phyloP scores from a whole-genome alignment of 176 grass and related monocot species.

The Bothriochloa decipiens region DNA sequence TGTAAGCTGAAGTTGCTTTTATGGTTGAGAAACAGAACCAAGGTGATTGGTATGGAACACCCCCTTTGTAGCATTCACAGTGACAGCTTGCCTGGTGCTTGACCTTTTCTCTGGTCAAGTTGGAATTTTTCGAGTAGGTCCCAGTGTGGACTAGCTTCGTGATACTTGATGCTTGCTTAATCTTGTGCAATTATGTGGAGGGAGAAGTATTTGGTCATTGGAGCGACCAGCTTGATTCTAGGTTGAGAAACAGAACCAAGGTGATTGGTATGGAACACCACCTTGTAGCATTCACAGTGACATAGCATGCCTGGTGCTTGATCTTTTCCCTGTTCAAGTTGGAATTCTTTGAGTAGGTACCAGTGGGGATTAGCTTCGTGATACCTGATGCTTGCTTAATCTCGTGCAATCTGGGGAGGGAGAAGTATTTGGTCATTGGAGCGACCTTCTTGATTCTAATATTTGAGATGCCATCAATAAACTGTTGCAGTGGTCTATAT shows the following conservation, averaged over 20 bases:
- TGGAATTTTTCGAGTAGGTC: constrained; percentile 32
- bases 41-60: constrained; percentile 2
- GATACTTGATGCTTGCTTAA: constrained; percentile 1
- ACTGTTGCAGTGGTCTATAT: constrained; percentile 8
- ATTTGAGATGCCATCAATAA: constrained; percentile 35
- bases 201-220: constrained; percentile 22
- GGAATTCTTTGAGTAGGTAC: constrained; percentile 30
- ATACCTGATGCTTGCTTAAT: background rate
- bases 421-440: constrained; percentile 16
- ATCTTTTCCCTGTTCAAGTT: constrained; percentile 11
- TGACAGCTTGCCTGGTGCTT: constrained; percentile 25
- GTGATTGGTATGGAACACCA: constrained; percentile 7
- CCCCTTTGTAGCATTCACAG: constrained; percentile 38
- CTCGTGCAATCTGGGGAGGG: constrained; percentile 35
- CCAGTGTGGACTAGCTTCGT: constrained; percentile 18
- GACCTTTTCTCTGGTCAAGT: background rate
- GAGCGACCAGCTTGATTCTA: background rate
- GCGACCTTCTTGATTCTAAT: constrained; percentile 28
- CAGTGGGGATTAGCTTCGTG: constrained; percentile 20
- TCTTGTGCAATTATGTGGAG: constrained; percentile 39
- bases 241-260: constrained; percentile 28
- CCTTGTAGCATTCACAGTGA: constrained; percentile 34
- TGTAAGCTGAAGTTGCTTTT: constrained; percentile 19
- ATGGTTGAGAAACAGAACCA: constrained; percentile 26
- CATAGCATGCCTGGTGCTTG: constrained; percentile 33